Evolutionary conservation across 371 early-diverging fungal species (phyloP).

Genomic region (Rhizopus sp.): DNA sequence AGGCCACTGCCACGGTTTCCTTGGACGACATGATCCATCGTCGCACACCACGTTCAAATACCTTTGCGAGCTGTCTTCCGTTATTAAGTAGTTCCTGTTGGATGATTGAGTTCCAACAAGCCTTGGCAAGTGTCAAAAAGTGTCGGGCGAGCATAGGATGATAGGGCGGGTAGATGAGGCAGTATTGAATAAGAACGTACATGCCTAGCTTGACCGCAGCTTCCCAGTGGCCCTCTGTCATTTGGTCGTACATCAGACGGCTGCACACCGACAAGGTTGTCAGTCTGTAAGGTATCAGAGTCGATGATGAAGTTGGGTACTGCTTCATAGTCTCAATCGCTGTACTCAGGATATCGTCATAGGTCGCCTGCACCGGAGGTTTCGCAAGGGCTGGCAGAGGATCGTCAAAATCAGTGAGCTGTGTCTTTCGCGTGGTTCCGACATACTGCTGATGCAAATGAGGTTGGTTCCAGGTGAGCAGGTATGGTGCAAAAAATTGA

Average conservation of each 20-base stretch:
- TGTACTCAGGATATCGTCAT: slow-evolving; percentile 26
- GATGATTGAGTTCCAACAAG: slow-evolving; percentile 62
- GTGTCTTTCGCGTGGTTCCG: slow-evolving; percentile 2
- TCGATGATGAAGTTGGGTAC: slow-evolving; percentile 15
- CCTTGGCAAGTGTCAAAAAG: slow-evolving; percentile 63
- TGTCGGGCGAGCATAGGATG: slow-evolving; percentile 76
- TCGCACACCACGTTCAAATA: slow-evolving; percentile 40
- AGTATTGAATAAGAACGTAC: slow-evolving; percentile 67
- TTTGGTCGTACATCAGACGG: slow-evolving; percentile 39
- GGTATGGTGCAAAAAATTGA: too few relatives aligned
- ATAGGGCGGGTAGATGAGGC: slow-evolving; percentile 68
- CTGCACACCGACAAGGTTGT: slow-evolving; percentile 33
- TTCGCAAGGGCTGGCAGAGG: slow-evolving; percentile 29
- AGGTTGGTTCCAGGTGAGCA: slow-evolving; percentile 29
- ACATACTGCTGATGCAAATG: slow-evolving; percentile 19
- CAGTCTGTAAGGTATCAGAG: slow-evolving; percentile 34
- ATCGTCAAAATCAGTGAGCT: slow-evolving; percentile 36
- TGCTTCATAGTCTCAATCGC: slow-evolving; percentile 25
- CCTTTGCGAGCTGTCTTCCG: slow-evolving; percentile 28
- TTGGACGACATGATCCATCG: slow-evolving; percentile 48
- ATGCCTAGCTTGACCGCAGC: slow-evolving; percentile 58
- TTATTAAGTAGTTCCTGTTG: slow-evolving; percentile 31
- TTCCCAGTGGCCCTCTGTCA: slow-evolving; percentile 46
- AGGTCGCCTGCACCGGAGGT: slow-evolving; percentile 29
- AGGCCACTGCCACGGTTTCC: slow-evolving; percentile 31